Evolutionary conservation across 805 yeast genomes (phyloP), one percentile per base, ranked within the genome.

Genomic region (Ogataea sp.): DNA sequence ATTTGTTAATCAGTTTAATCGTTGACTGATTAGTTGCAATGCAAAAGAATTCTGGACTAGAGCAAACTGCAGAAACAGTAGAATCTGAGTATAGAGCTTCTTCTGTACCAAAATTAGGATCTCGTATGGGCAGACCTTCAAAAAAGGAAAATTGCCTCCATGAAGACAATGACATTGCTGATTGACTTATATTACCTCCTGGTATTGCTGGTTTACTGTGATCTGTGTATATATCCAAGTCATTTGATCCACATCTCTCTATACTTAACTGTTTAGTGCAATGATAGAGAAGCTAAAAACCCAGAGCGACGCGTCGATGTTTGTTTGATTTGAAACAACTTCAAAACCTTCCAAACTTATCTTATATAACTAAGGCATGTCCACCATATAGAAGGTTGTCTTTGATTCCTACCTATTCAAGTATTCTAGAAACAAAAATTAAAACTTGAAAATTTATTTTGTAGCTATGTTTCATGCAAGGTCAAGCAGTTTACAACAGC

Each of bases 131-230:
- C 0, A 79, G 70, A 28, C 75, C 70, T 39, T 87, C 96, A 57
- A 83, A 88, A 59, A 90, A 83, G 44, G 85, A 86, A 60, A 90
- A 84, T 53, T 84, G 95, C 43, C 90, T 46, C 64, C 64, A 61
- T 17, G 52, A 47, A 5, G 60, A 48, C 20, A 59, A 43, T 15
- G 64, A 58, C 64, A 60, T 61, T 24, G 16, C 15, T 4, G 11
- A 7, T 23, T 8, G 7, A 7, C 11, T 8, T 23, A 23, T 23
- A 23, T 23, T 8, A 23, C 11, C 7, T 11, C 11, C 7, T 23
- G 11, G 26, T 23, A n/a, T n/a, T n/a, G n/a, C n/a, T n/a, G n/a
- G n/a, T n/a, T n/a, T n/a, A n/a, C n/a, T n/a, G n/a, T n/a, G n/a
- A n/a, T n/a, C n/a, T n/a, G n/a, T n/a, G n/a, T n/a, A n/a, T n/a